Percentiles rank a stretch among this genome's conserved stretches.
phyloP scores from a whole-genome alignment of 2,329 filamentous ascomycete species.

The Clarireedia monteithiana region DNA sequence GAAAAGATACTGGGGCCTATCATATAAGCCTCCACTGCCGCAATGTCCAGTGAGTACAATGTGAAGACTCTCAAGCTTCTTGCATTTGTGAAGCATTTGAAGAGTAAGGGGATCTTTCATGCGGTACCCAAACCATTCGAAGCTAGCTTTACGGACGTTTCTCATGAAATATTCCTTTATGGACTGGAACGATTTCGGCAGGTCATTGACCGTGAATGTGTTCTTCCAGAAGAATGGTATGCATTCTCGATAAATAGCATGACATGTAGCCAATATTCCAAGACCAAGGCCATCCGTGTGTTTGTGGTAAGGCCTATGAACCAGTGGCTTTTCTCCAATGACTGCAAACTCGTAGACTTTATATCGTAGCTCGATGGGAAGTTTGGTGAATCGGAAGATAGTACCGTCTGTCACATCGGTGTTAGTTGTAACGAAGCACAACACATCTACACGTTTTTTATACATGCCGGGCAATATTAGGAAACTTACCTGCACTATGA shows the following conservation, averaged over 20 bases:
- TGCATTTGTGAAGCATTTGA: background rate
- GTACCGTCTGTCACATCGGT: constrained; percentile 1
- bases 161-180: background rate
- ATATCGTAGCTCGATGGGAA: constrained; percentile 15
- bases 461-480: background rate
- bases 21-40: background rate
- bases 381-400: constrained; percentile 16
- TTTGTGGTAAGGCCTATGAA: background rate
- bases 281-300: background rate
- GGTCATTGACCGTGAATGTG: constrained; percentile 8
- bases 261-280: constrained; percentile 13
- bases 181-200: background rate
- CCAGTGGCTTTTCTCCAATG: background rate
- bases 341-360: constrained; percentile 15
- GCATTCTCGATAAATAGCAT: constrained; percentile 12
- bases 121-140: constrained; percentile 9
- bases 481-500: constrained; percentile 13
- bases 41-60: constrained; percentile 2
- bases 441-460: no score
- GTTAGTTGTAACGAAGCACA: no score
- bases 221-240: constrained; percentile 17
- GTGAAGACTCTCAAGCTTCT: constrained; percentile 9
- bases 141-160: constrained; percentile 12
- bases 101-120: constrained; percentile 5
- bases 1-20: background rate